Percentiles rank a stretch among this genome's conserved stretches.
Evolutionary conservation across 2,329 filamentous ascomycete genomes (phyloP).

Genomic region (Aspergillus sp.): DNA sequence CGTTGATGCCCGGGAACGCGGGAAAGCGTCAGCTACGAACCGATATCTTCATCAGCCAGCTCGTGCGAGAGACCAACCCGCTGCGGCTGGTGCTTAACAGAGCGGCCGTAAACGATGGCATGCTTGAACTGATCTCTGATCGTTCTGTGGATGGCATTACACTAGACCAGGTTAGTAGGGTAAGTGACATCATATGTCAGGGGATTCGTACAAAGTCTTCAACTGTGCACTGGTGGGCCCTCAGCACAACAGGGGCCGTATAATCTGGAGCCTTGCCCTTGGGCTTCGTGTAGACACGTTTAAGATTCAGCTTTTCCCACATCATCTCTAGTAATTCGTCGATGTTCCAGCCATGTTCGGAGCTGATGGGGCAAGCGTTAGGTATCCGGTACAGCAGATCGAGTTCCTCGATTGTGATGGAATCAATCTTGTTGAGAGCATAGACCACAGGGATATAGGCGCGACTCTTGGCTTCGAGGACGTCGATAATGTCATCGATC

Average conservation of each 20-base stretch:
- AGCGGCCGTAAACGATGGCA: constrained; percentile 95
- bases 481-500: constrained; percentile 92
- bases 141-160: constrained; percentile 93
- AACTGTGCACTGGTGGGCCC: constrained; percentile 77
- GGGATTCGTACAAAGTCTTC: constrained; percentile 84
- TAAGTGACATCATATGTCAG: not conserved
- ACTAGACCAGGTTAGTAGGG: constrained; percentile 56
- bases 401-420: constrained; percentile 95
- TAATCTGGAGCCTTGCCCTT: constrained; percentile 96
- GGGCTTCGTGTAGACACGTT: constrained; percentile 95
- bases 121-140: constrained; percentile 95
- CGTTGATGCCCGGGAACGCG: not conserved
- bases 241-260: constrained; percentile 82
- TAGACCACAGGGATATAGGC: constrained; percentile 99
- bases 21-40: constrained; percentile 51
- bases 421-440: constrained; percentile 98
- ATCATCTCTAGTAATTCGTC: constrained; percentile 96
- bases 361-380: constrained; percentile 94
- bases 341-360: constrained; percentile 96
- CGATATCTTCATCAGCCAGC: constrained; percentile 94
- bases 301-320: constrained; percentile 95
- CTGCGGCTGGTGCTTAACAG: constrained; percentile 97
- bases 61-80: constrained; percentile 88
- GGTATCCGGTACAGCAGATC: constrained; percentile 95
- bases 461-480: constrained; percentile 89